Conservation (phyloP, 1,139 yeast species). For the Yamadazyma songkhlaensis region DNA sequence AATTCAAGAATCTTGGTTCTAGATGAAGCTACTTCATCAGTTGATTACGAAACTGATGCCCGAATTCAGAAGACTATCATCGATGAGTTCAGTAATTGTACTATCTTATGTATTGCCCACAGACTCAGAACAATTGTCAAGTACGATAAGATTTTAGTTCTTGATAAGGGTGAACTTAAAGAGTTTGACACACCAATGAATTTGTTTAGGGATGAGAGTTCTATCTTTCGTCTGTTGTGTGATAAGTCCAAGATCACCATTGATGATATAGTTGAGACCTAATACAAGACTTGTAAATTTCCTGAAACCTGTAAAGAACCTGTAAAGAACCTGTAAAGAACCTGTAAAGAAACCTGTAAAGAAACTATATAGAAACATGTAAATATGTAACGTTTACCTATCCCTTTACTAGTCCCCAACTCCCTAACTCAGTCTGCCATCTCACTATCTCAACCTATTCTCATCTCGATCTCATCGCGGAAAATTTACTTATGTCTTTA, state of each 20-base stretch:
- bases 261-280: no score
- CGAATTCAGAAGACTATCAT: constrained; percentile 65
- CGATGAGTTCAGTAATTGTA: constrained; percentile 60
- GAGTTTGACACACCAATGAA: constrained; percentile 56
- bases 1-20: constrained; percentile 62
- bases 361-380: no score
- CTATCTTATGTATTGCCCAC: constrained; percentile 78
- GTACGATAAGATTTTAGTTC: constrained; percentile 63
- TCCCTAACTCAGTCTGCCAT: no score
- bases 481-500: constrained; percentile 24
- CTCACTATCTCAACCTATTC: no score
- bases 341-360: no score
- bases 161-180: constrained; percentile 59
- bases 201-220: constrained; percentile 16
- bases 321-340: no score
- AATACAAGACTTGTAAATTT: no score
- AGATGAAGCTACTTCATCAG: constrained; percentile 83
- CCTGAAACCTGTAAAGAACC: no score
- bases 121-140: constrained; percentile 64
- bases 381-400: no score
- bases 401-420: no score
- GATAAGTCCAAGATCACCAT: constrained; percentile 17
- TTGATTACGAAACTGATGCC: constrained; percentile 73
- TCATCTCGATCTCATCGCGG: constrained; percentile 10
- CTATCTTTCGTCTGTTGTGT: constrained; percentile 40